Percentiles rank a stretch among this genome's conserved stretches.
These are phyloP conservation scores for Myrica gale DNA, from an alignment of 306 rosid species.

Conservation along the genomic window DNA sequence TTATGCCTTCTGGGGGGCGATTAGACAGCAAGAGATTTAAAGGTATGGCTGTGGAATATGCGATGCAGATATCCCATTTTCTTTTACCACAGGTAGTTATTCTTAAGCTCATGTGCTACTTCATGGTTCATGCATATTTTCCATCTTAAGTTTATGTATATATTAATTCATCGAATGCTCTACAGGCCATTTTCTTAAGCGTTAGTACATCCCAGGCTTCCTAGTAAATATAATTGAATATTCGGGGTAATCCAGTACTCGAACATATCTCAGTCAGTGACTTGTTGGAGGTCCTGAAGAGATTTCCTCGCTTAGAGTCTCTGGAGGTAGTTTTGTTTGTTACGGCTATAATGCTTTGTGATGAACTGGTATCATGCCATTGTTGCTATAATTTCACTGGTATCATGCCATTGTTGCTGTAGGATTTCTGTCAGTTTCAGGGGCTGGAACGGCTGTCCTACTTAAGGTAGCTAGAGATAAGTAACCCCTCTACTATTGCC, in stretches of 20 bases:
- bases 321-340: too few relatives aligned
- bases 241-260: too few relatives aligned
- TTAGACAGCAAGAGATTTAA: slow-evolving; percentile 65
- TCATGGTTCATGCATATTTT: background rate
- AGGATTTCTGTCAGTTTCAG: slow-evolving; percentile 77
- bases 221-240: too few relatives aligned
- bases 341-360: too few relatives aligned
- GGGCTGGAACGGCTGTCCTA: slow-evolving; percentile 76
- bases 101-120: background rate
- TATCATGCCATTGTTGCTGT: slow-evolving; percentile 68
- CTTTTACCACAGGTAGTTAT: slow-evolving; percentile 73
- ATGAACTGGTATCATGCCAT: too few relatives aligned
- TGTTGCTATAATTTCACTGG: slow-evolving; percentile 95
- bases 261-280: too few relatives aligned
- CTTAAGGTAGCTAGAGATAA: slow-evolving; percentile 71
- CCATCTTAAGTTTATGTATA: slow-evolving; percentile 2
- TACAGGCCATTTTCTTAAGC: background rate
- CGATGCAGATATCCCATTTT: slow-evolving; percentile 57
- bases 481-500: slow-evolving; percentile 14
- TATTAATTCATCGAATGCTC: background rate
- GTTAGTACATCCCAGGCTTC: background rate
- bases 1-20: slow-evolving; percentile 80
- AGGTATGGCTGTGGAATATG: slow-evolving; percentile 54
- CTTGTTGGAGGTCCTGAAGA: too few relatives aligned
- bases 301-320: too few relatives aligned